phyloP scores from a whole-genome alignment of 176 grass and related monocot genomes.

The Saccharum officinarum region DNA sequence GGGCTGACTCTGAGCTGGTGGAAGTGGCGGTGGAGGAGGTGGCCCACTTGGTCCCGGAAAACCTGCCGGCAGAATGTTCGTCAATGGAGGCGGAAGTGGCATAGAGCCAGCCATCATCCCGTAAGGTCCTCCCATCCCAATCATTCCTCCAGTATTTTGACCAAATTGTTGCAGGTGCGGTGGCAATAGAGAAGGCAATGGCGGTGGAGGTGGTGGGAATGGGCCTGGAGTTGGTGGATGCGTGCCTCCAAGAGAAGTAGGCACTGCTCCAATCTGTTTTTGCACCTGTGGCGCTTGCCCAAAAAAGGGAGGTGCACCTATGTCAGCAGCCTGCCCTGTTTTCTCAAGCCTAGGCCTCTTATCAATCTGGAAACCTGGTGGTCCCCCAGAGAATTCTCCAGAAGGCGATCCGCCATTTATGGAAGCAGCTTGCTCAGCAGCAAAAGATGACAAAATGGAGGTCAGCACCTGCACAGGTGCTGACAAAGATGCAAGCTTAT shows the following conservation, averaged over 20 bases:
- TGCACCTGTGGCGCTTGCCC: constrained; percentile 45
- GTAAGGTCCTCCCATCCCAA: constrained; percentile 46
- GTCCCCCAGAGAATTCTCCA: constrained; percentile 40
- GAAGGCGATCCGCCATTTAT: constrained; percentile 35
- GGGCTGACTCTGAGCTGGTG: constrained; percentile 47
- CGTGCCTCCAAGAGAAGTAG: constrained; percentile 39
- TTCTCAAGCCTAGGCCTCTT: constrained; percentile 84
- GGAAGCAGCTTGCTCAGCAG: constrained; percentile 73
- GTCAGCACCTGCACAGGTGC: constrained; percentile 69
- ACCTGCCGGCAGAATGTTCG: constrained; percentile 40
- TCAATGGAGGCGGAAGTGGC: constrained; percentile 55
- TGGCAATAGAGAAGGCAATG: constrained; percentile 60
- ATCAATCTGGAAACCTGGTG: constrained; percentile 57
- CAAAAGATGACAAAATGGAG: constrained; percentile 73
- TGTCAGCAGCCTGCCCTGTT: constrained; percentile 34
- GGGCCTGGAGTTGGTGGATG: constrained; percentile 31
- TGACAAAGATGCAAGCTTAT: constrained; percentile 83
- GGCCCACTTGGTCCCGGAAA: constrained; percentile 47
- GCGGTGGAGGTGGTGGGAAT: constrained; percentile 61
- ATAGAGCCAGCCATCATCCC: constrained; percentile 51
- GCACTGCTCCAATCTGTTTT: constrained; percentile 40
- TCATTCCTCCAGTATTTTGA: constrained; percentile 55
- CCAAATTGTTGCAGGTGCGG: constrained; percentile 63
- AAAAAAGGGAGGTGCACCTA: constrained; percentile 46
- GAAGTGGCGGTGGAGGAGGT: constrained; percentile 46